Evolutionary conservation across 352 stramenopile genomes (phyloP), one percentile per base, ranked within the genome.

Genomic region (Phytopythium aichiense): DNA sequence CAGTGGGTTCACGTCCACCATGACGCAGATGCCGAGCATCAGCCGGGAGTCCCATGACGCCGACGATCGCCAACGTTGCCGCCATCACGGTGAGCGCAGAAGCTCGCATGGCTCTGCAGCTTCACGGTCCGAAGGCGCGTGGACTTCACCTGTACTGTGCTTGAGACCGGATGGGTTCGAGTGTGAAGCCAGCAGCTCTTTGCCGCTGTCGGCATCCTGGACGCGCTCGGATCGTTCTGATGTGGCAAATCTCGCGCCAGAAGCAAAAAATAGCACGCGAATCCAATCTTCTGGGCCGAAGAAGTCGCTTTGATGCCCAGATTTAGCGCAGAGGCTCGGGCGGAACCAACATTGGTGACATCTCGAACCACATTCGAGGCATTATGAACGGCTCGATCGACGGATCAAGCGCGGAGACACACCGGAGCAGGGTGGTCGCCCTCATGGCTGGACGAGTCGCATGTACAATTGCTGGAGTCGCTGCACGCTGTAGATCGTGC

Each of bases 251-350:
- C 45, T 33, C 0, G 1, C 22, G 13, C 12, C 23, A 1, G 48
- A 54, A 16, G 48, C 28, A 37, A 25, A 54, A 49, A 54, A 54
- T 54, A 54, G 48, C 23, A 7, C 46, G 45, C 45, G 45, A 18
- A 51, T 51, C 45, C 45, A 18, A 28, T 51, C 45, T 51, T 23
- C n/a, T 28, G 2, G 20, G 43, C 20, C 22, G 22, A 28, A 11
- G 45, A 51, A 51, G n/a, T 1, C 12, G 22, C 46, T n/a, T 53
- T 22, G 46, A 22, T 0, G 15, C 11, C 23, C 46, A 35, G 31
- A 53, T 53, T 35, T 53, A 53, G 22, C 46, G 4, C 18, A 0
- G 11, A 35, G 25, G 15, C 46, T n/a, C 13, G 6, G 25, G 1
- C 7, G 28, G 28, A 2, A 31, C 28, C 3, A 31, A 31, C 28